Evolutionary conservation across 768 basidiomycete genomes (phyloP), one percentile per base, ranked within the genome.

Genomic region (Cyathus striatus): DNA sequence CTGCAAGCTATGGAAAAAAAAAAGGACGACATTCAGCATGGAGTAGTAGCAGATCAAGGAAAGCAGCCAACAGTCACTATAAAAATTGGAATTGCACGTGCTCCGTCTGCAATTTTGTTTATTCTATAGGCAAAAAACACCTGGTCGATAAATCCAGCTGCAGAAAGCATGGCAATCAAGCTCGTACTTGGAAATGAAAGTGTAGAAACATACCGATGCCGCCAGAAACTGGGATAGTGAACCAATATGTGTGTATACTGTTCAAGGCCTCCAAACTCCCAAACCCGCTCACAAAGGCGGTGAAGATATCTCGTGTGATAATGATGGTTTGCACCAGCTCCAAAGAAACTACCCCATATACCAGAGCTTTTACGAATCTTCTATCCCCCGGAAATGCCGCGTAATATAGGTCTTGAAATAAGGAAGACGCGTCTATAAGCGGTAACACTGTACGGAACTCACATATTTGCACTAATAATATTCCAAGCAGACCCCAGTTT

Each of bases 91-190:
- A 58, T 16, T 14, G 56, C 53, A 5, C 46, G 42, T 21, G 47
- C 49, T 20, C 37, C 42, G 22, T 34, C 44, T 12, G 63, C 50
- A 38, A 64, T 49, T 34, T 43, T 49, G 50, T 52, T 53, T 27
- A 63, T 52, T 2, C 63, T 50, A 44, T 58, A 61, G 3, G 61
- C 61, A 35, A 63, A 64, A 48, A 60, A 63, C 7, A 54, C 20
- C 38, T 64, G 61, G 3, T 56, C 61, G 17, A 61, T 53, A n/a
- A 52, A 52, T 4, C 60, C 55, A 7, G 56, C 63, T 64, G 32
- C 20, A 43, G 27, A 27, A 36, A 30, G 27, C n/a, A 30, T n/a
- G 27, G n/a, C n/a, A n/a, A n/a, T n/a, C n/a, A n/a, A n/a, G n/a
- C n/a, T n/a, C n/a, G n/a, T n/a, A n/a, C n/a, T n/a, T n/a, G n/a